These are phyloP conservation scores for Sabuloglossum arenarium DNA, from an alignment of 495 filamentous ascomycete genomes.

Conservation along the genomic window DNA sequence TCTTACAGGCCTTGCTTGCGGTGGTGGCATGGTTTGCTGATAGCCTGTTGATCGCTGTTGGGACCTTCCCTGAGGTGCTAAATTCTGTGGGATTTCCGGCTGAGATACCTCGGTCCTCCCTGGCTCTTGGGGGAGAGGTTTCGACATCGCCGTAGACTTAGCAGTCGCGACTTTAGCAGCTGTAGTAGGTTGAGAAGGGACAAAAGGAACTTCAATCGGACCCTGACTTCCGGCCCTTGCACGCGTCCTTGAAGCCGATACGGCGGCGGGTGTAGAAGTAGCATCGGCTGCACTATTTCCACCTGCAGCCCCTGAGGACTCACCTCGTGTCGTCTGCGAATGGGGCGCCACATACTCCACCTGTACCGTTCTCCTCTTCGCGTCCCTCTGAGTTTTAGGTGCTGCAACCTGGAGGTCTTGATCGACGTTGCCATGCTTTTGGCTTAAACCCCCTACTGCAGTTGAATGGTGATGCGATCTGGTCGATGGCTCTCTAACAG, in stretches of 20 bases:
- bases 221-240: constrained; percentile 28
- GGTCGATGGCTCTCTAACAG: constrained; percentile 60
- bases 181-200: not conserved
- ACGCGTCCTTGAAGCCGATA: constrained; percentile 21
- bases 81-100: not conserved
- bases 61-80: not conserved
- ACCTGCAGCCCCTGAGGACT: constrained; percentile 16
- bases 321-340: constrained; percentile 54
- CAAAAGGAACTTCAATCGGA: constrained; percentile 18
- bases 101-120: not conserved
- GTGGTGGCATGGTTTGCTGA: not conserved
- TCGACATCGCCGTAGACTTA: not conserved
- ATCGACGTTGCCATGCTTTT: constrained; percentile 61
- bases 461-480: constrained; percentile 42
- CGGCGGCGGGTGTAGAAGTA: constrained; percentile 1
- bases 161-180: not conserved
- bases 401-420: constrained; percentile 36
- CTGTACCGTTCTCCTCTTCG: constrained; percentile 86
- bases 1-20: constrained; percentile 21
- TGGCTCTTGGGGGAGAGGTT: not conserved
- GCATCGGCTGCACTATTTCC: constrained; percentile 3
- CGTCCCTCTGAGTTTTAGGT: constrained; percentile 50
- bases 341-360: constrained; percentile 93
- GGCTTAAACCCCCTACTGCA: constrained; percentile 43
- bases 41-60: not conserved